Conservation (phyloP, 106 monocot genomes). For the Chionographis japonica region DNA sequence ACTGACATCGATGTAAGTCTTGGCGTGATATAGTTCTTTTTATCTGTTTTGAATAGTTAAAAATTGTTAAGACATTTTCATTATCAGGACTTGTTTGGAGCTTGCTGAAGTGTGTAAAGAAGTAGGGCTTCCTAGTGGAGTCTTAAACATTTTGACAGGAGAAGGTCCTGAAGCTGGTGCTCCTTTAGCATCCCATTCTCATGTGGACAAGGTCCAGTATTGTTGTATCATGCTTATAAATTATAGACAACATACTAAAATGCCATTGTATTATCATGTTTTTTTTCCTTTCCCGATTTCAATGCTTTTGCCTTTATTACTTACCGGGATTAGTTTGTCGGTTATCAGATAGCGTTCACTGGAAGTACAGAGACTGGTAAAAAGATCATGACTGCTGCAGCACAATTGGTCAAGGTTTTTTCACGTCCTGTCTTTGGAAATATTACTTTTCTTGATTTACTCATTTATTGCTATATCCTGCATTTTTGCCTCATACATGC, state of each 20-base stretch:
- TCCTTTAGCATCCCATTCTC: constrained; percentile 83
- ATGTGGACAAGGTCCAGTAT: constrained; percentile 77
- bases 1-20: constrained; percentile 74
- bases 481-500: neutral
- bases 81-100: constrained; percentile 85
- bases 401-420: constrained; percentile 80
- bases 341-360: constrained; percentile 81
- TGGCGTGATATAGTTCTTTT: neutral
- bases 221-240: constrained; percentile 2
- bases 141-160: constrained; percentile 90
- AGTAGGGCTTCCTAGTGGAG: constrained; percentile 92
- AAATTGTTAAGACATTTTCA: neutral
- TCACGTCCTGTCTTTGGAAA: neutral
- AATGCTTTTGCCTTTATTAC: neutral
- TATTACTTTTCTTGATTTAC: neutral
- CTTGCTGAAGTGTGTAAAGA: constrained; percentile 83
- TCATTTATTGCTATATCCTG: neutral
- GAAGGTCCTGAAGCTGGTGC: constrained; percentile 91
- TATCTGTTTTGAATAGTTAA: neutral
- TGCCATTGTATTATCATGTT: neutral
- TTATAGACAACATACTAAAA: neutral
- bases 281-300: neutral
- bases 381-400: constrained; percentile 85
- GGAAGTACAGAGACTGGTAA: constrained; percentile 90
- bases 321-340: neutral